These are phyloP conservation scores for Beauveria rudraprayagi DNA, from an alignment of 2,329 filamentous ascomycete species.

Conservation along the genomic window DNA sequence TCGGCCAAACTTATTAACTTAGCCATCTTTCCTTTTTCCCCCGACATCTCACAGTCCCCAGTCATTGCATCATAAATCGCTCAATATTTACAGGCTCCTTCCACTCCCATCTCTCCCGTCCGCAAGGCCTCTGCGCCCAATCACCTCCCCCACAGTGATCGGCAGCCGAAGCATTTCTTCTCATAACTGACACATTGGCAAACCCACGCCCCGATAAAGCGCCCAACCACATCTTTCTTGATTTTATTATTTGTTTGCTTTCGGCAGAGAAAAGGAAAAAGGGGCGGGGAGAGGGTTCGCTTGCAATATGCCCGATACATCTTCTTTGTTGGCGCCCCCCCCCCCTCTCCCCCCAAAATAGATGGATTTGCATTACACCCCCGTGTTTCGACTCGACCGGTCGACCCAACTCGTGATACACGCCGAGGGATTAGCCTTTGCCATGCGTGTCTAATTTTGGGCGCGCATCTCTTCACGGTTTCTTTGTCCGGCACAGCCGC, in stretches of 20 bases:
- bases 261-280: background rate
- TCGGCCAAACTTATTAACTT: too few species aligned
- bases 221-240: too few species aligned
- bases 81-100: too few species aligned
- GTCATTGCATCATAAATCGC: too few species aligned
- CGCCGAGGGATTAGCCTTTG: background rate
- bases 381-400: conserved; percentile 4
- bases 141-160: background rate
- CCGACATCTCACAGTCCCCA: too few species aligned
- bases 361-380: background rate
- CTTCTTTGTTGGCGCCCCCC: background rate
- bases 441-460: background rate
- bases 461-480: background rate
- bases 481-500: background rate
- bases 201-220: too few species aligned
- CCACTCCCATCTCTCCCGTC: too few species aligned
- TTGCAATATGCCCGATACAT: background rate
- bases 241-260: too few species aligned
- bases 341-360: background rate
- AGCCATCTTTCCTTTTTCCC: too few species aligned
- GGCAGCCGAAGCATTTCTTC: background rate
- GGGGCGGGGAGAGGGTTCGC: background rate
- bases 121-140: too few species aligned
- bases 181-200: background rate
- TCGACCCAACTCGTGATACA: background rate